Evolutionary conservation across 2,329 filamentous ascomycete genomes (phyloP).

Genomic region (Furcasterigmium furcatum): DNA sequence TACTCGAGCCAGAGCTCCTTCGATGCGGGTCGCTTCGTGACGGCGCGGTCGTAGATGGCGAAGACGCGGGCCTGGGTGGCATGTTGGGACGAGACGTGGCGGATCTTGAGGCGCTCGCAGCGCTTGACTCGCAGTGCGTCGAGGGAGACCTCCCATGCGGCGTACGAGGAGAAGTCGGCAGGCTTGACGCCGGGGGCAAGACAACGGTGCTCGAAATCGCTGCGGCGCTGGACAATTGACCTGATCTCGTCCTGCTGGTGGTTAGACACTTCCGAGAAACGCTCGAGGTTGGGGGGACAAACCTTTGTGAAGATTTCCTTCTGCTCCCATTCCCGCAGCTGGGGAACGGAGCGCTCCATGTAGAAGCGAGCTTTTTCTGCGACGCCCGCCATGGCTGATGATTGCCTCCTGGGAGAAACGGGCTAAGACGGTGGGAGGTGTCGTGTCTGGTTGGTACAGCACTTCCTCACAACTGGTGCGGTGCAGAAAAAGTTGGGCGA

Average conservation of each 20-base stretch:
- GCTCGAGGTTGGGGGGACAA: constrained; percentile 15
- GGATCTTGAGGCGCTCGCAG: constrained; percentile 76
- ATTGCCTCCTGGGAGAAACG: neutral
- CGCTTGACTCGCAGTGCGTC: constrained; percentile 80
- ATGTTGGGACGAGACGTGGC: constrained; percentile 60
- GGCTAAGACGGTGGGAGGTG: no score
- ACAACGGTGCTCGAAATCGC: constrained; percentile 88
- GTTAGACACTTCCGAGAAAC: neutral
- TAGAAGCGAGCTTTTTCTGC: constrained; percentile 95
- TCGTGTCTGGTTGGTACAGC: no score
- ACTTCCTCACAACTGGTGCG: no score
- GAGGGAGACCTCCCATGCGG: constrained; percentile 65
- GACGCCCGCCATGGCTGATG: constrained; percentile 67
- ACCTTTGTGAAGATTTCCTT: constrained; percentile 88
- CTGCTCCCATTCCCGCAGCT: constrained; percentile 86
- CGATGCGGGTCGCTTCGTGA: constrained; percentile 79
- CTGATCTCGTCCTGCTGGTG: constrained; percentile 75
- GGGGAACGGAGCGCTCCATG: constrained; percentile 86
- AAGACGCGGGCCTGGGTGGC: constrained; percentile 81
- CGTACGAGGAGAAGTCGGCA: constrained; percentile 80
- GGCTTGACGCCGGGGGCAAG: constrained; percentile 76
- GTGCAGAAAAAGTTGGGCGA: constrained; percentile 1
- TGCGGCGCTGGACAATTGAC: constrained; percentile 84
- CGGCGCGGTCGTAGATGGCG: constrained; percentile 83
- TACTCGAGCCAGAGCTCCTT: constrained; percentile 86